Base-by-base conservation (phyloP, 2,329 filamentous ascomycete genomes). In the Trichoderma breve region DNA sequence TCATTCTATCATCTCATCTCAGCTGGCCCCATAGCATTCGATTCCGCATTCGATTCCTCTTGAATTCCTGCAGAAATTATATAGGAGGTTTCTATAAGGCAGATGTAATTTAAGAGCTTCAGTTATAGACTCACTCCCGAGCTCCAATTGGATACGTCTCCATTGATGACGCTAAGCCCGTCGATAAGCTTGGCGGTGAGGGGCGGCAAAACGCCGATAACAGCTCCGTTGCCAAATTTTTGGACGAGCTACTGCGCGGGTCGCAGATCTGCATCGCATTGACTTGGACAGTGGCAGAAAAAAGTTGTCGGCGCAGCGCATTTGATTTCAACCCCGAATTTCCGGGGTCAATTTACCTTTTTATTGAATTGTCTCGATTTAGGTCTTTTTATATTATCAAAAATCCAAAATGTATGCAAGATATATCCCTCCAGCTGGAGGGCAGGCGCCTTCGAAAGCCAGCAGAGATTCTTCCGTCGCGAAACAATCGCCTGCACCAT, bases 331-430 rank as follows among this genome's bases (percentile, higher is more conserved):
- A 14, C 21, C 24, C 12, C 7, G 1, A n/a, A 15, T 21, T 70
- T 43, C 2, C 6, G n/a, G 30, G 73, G 62, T 70, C 75, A 75
- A 77, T 78, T 74, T 28, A 53, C 9, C 1, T 14, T 62, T 65
- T 34, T 61, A 3, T 14, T 21, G 3, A 2, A 6, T 30, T 7
- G 6, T n/a, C 4, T 6, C 2, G 6, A 9, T 18, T 26, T 67
- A 1, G 1, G 3, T 28, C 1, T 9, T 6, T 21, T 21, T 0
- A 14, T 65, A 63, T 30, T 15, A 21, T 43, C 3, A 3, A 21
- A 57, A 34, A n/a, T 24, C 9, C 1, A 32, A 32, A 30, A 83
- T 83, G 82, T 84, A 85, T 75, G 80, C 83, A 61, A 80, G 84
- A 74, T 85, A 86, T 72, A 77, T 85, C 18, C 84, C 82, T 53